Conservation (phyloP, 306 rosid species). For the Casuarina glauca region DNA sequence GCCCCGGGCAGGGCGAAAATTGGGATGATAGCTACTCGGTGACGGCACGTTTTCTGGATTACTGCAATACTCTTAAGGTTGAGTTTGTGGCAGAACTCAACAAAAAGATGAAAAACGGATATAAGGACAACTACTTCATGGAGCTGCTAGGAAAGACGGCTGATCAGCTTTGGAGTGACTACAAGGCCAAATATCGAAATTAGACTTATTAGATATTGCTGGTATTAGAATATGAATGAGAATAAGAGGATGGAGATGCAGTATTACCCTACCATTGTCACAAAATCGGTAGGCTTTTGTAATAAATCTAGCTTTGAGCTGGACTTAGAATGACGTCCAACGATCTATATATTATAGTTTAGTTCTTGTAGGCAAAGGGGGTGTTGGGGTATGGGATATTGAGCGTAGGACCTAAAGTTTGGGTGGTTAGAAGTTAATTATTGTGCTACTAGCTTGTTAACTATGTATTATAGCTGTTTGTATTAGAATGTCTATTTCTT, state of each 20-base stretch:
- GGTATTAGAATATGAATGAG: too few species aligned
- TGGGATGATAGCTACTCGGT: conserved; percentile 38
- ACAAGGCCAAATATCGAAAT: conserved; percentile 42
- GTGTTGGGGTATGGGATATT: too few species aligned
- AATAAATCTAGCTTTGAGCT: too few species aligned
- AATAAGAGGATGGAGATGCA: background rate
- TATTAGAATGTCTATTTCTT: too few species aligned
- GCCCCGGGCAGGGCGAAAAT: conserved; percentile 20
- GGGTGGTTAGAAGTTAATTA: too few species aligned
- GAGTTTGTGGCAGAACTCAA: conserved; percentile 56
- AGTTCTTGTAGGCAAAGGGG: too few species aligned
- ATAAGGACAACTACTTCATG: conserved; percentile 20
- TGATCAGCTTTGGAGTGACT: conserved; percentile 45
- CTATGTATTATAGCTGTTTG: too few species aligned
- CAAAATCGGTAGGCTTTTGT: too few species aligned
- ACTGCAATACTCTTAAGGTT: conserved; percentile 27
- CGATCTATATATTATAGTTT: too few species aligned
- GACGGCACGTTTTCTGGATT: conserved; percentile 44
- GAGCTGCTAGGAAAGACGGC: conserved; percentile 44
- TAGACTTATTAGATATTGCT: background rate
- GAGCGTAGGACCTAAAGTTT: too few species aligned
- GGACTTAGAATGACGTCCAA: too few species aligned
- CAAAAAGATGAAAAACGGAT: conserved; percentile 38
- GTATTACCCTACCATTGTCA: background rate
- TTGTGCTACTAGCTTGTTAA: too few species aligned